Evolutionary conservation across 306 rosid genomes (phyloP).

Genomic region (Inga laurina): DNA sequence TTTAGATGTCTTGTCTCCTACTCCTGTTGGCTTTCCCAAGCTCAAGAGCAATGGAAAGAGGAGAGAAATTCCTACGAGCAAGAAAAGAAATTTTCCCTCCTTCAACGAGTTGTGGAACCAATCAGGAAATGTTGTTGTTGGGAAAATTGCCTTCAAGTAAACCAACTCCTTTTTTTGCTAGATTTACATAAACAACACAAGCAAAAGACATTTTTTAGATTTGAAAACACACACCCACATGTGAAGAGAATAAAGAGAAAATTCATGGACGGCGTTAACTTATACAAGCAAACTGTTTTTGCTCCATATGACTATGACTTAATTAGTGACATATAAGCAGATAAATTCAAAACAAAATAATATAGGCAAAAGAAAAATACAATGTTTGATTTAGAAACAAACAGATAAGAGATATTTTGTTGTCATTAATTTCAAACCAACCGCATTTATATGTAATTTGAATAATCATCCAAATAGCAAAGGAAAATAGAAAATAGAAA

Average conservation of each 20-base stretch:
- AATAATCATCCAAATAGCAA: too few species aligned
- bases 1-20: neutral
- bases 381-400: too few species aligned
- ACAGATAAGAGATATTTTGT: too few species aligned
- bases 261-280: too few species aligned
- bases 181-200: neutral
- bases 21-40: neutral
- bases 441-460: neutral
- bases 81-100: neutral
- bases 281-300: too few species aligned
- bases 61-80: too few species aligned
- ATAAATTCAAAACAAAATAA: too few species aligned
- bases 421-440: neutral
- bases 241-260: too few species aligned
- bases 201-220: neutral
- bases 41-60: too few species aligned
- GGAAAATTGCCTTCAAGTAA: neutral
- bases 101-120: neutral
- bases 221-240: neutral
- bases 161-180: neutral
- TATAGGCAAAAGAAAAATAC: too few species aligned
- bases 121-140: neutral
- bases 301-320: neutral
- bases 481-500: neutral
- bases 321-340: neutral